Base-by-base conservation (phyloP, 805 yeast genomes). In the Helenozyma rhizophorensis region DNA sequence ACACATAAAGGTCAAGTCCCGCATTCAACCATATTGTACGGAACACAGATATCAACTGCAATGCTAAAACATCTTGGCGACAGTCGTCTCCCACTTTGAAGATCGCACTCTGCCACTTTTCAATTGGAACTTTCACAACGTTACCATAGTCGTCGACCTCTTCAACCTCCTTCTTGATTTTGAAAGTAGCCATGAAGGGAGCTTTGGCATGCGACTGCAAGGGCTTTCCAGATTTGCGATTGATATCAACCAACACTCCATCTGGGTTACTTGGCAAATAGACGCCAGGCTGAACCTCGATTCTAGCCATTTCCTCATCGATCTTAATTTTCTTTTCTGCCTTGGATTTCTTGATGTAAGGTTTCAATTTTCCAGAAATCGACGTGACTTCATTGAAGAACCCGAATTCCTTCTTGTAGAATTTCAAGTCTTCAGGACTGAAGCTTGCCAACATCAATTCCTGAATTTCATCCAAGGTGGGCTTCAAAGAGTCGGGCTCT, bases 61-160 rank as follows among this genome's bases (percentile, higher is more conserved):
- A 66, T 0, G 96, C 97, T 45, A 93, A 71, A 30, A 93, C 90
- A 62, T 93, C 99, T 60, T 93, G 99, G 47, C 99, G 76, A 66
- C 97, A 90, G 61, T 93, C 99, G 63, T 93, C 99, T 40, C 99
- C 99, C 34, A 93, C 98, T 60, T 93, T 93, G 74, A 93, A 93
- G 56, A 93, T 94, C 10, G 98, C 98, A 53, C 94, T 80, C 53
- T 88, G 88, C 94, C 95, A 83, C 44, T 70, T 75, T 31, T 84
- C 90, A 30, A 75, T 55, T 4, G 72, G 69, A 5, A 53, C 43
- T n/a, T 42, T 45, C 18, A 51, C 53, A 14, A 41, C 40, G 12
- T 56, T 51, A 1, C 66, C 68, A n/a, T 42, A 52, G 6, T 67
- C 70, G 27, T 70, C 72, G 10, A 60, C 46, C n/a, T 64, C 68